A percentile compares a stretch with the other conserved stretches of the same genome.
Evolutionary conservation across 2,329 filamentous ascomycete genomes (phyloP).

Genomic region (Beauveria sp.): DNA sequence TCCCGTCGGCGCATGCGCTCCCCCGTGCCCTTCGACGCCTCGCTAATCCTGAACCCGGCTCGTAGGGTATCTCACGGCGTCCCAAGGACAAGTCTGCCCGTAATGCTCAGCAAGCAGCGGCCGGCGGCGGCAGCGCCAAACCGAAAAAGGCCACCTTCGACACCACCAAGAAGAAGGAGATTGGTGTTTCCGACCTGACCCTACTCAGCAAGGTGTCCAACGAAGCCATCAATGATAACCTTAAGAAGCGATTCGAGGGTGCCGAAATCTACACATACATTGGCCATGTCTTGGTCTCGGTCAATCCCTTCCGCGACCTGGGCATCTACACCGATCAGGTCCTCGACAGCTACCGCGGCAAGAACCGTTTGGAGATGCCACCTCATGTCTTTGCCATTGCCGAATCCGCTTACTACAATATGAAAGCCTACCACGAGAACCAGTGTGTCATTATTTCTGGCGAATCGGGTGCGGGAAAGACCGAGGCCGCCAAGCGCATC

Average conservation of each 20-base stretch:
- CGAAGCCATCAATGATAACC: conserved; percentile 97
- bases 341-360: conserved; percentile 87
- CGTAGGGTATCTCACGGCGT: conserved; percentile 32
- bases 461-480: conserved; percentile 97
- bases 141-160: conserved; percentile 96
- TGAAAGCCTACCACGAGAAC: conserved; percentile 99
- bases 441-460: conserved; percentile 99
- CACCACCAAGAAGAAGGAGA: conserved; percentile 96
- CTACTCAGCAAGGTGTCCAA: conserved; percentile 98
- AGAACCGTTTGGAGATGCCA: conserved; percentile 90
- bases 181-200: conserved; percentile 95
- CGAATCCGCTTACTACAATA: conserved; percentile 96
- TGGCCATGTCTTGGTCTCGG: conserved; percentile 96
- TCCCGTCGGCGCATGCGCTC: not conserved
- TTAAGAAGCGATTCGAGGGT: conserved; percentile 97
- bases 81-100: conserved; percentile 32
- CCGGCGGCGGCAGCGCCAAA: conserved; percentile 43
- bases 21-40: not conserved
- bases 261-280: conserved; percentile 99
- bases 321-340: conserved; percentile 97
- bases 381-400: conserved; percentile 97
- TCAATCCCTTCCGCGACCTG: conserved; percentile 95
- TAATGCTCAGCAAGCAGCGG: conserved; percentile 31
- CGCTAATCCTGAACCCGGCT: not conserved
- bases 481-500: conserved; percentile 93